Base-by-base conservation (phyloP, 1,284 basidiomycete genomes). In the Ganoderma resinaceum region DNA sequence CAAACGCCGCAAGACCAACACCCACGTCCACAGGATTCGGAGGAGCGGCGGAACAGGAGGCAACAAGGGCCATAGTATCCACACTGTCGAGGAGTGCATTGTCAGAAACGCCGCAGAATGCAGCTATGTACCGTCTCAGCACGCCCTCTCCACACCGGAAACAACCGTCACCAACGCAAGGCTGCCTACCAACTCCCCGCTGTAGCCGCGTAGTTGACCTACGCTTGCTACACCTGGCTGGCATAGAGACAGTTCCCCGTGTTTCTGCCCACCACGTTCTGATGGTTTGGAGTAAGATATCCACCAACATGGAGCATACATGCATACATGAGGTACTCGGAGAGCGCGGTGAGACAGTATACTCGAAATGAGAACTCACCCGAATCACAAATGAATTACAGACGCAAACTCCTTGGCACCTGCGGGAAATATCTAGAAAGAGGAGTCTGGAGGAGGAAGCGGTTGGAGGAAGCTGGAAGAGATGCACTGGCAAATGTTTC, bases 11-110 rank as follows among this genome's bases (percentile, higher is more conserved):
- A 12, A 18, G 23, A 18, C 33, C 26, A 26, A 43, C 62, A n/a
- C 40, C 37, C 26, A 49, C n/a, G 38, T 26, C 5, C 35, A 23
- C 26, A 14, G 43, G 11, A 43, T 12, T 55, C 11, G 37, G 62
- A 52, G 12, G 61, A 43, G n/a, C 26, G 42, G 46, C 26, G 33
- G 29, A n/a, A 26, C 42, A 35, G 37, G 35, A 55, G 6, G 52
- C 60, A 55, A 55, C 33, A 4, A 60, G 16, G 20, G 62, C 53
- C 62, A 63, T 63, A 7, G 8, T 31, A 18, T 33, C 37, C 37
- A 55, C 35, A 60, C n/a, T 40, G n/a, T 18, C 37, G 2, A 11
- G 7, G 16, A 42, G 14, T 14, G 3, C 38, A 14, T n/a, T 23
- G 37, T 60, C n/a, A 60, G 38, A 60, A 16, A 38, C 5, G 29